A percentile compares a stretch with the other conserved stretches of the same genome.
Conservation (phyloP, 352 stramenopile genomes). For the Globisporangium nagaii region DNA sequence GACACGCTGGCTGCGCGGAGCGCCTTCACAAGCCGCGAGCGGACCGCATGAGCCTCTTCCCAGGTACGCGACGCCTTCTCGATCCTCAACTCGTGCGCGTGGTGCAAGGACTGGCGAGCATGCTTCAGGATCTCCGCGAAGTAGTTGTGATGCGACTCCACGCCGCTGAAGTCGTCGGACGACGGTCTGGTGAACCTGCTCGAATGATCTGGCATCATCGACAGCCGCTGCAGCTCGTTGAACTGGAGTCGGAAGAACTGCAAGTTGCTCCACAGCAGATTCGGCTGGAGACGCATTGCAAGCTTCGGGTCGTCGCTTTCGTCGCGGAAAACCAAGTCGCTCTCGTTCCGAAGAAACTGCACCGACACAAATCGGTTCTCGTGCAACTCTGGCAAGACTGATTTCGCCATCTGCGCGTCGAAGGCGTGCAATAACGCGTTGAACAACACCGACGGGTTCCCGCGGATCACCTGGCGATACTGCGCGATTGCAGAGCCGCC, state of each 20-base stretch:
- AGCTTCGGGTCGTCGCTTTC: slow-evolving; percentile 47
- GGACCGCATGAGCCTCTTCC: slow-evolving; percentile 36
- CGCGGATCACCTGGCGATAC: slow-evolving; percentile 43
- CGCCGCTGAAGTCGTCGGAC: slow-evolving; percentile 4
- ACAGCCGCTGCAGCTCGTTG: slow-evolving; percentile 27
- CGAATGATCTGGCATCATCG: not conserved
- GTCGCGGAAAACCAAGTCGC: slow-evolving; percentile 47
- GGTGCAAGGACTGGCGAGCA: slow-evolving; percentile 6
- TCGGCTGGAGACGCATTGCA: slow-evolving; percentile 30
- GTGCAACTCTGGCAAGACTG: slow-evolving; percentile 45
- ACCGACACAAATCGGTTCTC: slow-evolving; percentile 51
- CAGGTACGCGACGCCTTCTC: slow-evolving; percentile 31
- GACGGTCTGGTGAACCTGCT: not conserved
- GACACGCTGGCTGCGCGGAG: slow-evolving; percentile 24
- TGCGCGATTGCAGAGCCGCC: slow-evolving; percentile 16
- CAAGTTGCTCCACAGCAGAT: slow-evolving; percentile 32
- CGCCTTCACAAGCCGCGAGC: slow-evolving; percentile 30
- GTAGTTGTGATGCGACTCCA: not conserved
- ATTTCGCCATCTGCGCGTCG: slow-evolving; percentile 38
- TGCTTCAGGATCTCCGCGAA: slow-evolving; percentile 3
- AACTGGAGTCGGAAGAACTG: slow-evolving; percentile 65
- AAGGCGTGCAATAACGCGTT: slow-evolving; percentile 53
- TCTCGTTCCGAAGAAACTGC: slow-evolving; percentile 49
- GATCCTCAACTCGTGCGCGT: slow-evolving; percentile 17
- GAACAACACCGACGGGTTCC: slow-evolving; percentile 56